Conservation (phyloP, 2,329 filamentous ascomycete genomes). For the Biscogniauxia mediterranea region DNA sequence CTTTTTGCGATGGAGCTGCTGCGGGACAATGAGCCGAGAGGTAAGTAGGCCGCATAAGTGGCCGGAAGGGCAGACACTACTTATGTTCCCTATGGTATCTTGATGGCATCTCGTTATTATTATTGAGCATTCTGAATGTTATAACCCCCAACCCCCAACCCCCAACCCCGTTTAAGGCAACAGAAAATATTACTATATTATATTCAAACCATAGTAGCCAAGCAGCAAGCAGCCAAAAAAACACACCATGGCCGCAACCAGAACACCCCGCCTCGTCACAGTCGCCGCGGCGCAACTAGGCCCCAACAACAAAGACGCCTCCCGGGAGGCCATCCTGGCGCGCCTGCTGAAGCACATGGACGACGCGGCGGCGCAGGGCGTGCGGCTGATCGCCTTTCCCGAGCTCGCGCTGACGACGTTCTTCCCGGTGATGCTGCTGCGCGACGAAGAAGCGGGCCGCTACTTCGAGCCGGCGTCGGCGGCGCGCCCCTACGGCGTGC, state of each 20-base stretch:
- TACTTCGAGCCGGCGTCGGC: constrained; percentile 51
- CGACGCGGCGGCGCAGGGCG: constrained; percentile 42
- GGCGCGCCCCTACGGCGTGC: constrained; percentile 31
- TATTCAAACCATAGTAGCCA: neutral
- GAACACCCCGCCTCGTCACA: constrained; percentile 27
- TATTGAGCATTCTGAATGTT: no score
- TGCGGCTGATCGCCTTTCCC: constrained; percentile 51
- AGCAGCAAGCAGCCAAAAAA: neutral
- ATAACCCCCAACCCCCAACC: no score
- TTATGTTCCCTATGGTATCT: neutral
- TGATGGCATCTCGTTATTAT: neutral
- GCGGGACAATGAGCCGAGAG: neutral
- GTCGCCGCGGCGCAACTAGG: constrained; percentile 57
- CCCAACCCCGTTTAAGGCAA: neutral
- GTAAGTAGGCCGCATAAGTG: neutral
- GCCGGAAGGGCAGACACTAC: neutral
- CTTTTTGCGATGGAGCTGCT: neutral
- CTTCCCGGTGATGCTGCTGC: constrained; percentile 51
- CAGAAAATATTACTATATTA: neutral
- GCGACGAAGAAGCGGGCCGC: constrained; percentile 42
- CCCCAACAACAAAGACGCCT: constrained; percentile 41
- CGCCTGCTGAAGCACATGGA: constrained; percentile 50
- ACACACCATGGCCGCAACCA: neutral
- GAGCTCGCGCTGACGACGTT: constrained; percentile 57
- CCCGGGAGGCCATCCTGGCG: constrained; percentile 41